A percentile compares a stretch with the other conserved stretches of the same genome.
Conservation (phyloP, 2,329 filamentous ascomycete genomes). For the Chrysosporium keratinophilum region DNA sequence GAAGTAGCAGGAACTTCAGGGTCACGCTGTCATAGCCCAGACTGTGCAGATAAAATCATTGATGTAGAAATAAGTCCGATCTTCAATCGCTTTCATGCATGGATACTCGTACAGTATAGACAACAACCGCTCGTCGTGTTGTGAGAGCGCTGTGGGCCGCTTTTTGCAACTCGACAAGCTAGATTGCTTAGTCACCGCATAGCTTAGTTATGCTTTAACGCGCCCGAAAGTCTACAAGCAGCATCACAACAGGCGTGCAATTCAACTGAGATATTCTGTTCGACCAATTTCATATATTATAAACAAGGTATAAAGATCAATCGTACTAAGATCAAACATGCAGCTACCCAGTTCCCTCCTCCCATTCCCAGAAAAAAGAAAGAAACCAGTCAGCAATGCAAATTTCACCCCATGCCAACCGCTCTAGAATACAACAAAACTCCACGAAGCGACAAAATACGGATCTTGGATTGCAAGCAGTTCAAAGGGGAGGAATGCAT, state of each 20-base stretch:
- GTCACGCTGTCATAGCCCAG: neutral
- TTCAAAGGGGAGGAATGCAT: neutral
- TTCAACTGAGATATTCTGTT: neutral
- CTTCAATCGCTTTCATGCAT: neutral
- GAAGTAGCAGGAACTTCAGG: neutral
- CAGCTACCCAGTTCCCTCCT: neutral
- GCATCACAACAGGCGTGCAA: neutral
- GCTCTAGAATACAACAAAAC: conserved; percentile 6
- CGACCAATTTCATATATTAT: neutral
- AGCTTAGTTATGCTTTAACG: too few species aligned
- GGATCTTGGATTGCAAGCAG: neutral
- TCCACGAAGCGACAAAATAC: neutral
- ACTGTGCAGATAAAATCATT: neutral
- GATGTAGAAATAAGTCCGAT: neutral
- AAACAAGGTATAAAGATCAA: neutral
- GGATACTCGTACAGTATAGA: too few species aligned
- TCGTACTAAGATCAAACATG: neutral
- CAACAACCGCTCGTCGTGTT: too few species aligned
- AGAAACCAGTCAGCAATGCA: neutral
- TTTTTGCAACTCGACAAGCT: neutral
- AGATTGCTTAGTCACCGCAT: neutral
- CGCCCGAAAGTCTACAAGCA: too few species aligned
- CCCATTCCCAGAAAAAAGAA: neutral
- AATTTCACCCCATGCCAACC: neutral
- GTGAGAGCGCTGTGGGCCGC: too few species aligned